Base-by-base conservation (phyloP, 2,329 filamentous ascomycete genomes). In the Diaporthe nobilis region DNA sequence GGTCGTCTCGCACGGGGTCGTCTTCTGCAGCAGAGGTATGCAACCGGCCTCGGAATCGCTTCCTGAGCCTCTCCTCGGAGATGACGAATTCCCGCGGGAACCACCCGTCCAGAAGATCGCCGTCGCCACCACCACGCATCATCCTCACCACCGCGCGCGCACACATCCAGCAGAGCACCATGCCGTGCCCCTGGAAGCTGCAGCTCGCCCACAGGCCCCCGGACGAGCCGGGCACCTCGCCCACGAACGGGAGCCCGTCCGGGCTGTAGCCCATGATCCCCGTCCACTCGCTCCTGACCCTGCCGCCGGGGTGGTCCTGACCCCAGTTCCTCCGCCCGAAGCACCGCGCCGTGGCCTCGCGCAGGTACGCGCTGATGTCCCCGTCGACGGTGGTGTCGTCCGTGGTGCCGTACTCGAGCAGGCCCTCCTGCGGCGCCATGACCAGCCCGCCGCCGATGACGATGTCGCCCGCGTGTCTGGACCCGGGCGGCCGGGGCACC, bases 101-200 rank as follows among this genome's bases (percentile, higher is more conserved):
- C 90, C 90, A 92, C 13, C 79, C 77, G 9, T 76, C 78, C 10
- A 87, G 81, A 61, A 87, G 81, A 61, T 81, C 79, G 0, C 76
- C 81, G 1, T 78, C 81, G 39, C 80, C 83, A 53, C 82, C 34
- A 34, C 82, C 34, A 34, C 82, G 78, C 77, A 92, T 86, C 88
- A 92, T 91, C 42, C 84, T 82, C 2, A 87, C 89, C 75, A 93
- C 78, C 0, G 88, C 92, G 78, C 88, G 87, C 0, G 91, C 91
- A 39, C 88, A 89, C 80, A 91, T 88, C 84, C 91, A 89, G 73
- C 90, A 90, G 44, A 91, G 82, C 1, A 91, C 91, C 92, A 93
- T 93, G 0, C 91, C 91, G 81, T 93, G 91, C 1, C 92, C 92
- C 77, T 92, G 92, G 77, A 93, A 93, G 8, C 90, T 88, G 4